Conservation (phyloP, 495 filamentous ascomycete species). For the Pyrenula massariospora region DNA sequence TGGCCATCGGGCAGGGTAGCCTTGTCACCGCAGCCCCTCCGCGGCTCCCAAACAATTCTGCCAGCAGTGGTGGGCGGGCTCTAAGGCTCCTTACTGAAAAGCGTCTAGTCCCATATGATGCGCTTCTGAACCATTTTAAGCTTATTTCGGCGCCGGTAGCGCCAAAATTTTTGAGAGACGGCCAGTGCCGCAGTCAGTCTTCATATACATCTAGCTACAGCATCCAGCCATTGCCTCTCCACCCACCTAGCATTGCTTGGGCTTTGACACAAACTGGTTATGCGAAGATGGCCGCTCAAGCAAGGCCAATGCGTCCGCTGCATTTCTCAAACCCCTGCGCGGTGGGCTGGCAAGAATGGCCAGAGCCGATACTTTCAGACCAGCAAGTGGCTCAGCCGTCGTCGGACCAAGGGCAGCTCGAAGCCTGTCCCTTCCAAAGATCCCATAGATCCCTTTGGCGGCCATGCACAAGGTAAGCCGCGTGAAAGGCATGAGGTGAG, state of each 20-base stretch:
- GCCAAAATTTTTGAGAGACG: neutral
- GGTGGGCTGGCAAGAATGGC: neutral
- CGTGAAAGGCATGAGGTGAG: no score
- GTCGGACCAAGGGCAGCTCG: no score
- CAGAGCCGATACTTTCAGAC: neutral
- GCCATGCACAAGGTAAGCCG: no score
- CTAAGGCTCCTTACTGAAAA: neutral
- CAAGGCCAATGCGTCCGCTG: slow-evolving; percentile 25
- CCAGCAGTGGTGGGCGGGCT: neutral
- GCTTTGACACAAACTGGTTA: no score
- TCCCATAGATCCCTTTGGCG: no score
- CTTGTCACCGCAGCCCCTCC: neutral
- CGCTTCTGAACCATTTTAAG: neutral
- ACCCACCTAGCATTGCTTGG: no score
- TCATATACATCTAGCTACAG: neutral
- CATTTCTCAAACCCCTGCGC: slow-evolving; percentile 7
- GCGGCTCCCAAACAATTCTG: neutral
- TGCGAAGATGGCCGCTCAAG: slow-evolving; percentile 27
- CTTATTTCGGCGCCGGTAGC: neutral
- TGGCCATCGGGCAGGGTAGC: neutral
- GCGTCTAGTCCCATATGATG: no score
- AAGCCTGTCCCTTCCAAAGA: no score
- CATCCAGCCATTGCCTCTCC: no score
- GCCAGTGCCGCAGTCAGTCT: no score
- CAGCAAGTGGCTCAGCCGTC: neutral